Conservation (phyloP, 441 rosid species). For the Bocquillonia castaneifolia region DNA sequence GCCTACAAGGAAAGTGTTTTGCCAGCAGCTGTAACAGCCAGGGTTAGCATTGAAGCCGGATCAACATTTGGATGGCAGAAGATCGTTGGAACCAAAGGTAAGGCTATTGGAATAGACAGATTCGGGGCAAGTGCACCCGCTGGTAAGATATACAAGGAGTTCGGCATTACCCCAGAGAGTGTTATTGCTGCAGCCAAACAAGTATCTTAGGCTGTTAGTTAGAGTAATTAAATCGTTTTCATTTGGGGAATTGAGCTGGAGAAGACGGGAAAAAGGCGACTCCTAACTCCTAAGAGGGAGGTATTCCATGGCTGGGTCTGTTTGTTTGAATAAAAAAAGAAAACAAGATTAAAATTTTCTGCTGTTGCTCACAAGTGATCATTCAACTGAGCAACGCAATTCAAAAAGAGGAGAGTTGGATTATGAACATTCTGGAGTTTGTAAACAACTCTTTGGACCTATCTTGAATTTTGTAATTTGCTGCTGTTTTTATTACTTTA, state of each 20-base stretch:
- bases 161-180: slow-evolving; percentile 67
- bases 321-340: slow-evolving; percentile 31
- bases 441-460: slow-evolving; percentile 24
- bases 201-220: slow-evolving; percentile 32
- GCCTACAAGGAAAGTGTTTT: slow-evolving; percentile 81
- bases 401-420: slow-evolving; percentile 23
- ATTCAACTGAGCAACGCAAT: slow-evolving; percentile 23
- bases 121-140: slow-evolving; percentile 93
- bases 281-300: slow-evolving; percentile 2
- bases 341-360: slow-evolving; percentile 23
- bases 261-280: slow-evolving; percentile 24
- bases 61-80: slow-evolving; percentile 85
- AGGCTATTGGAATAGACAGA: slow-evolving; percentile 67
- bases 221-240: background rate
- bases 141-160: slow-evolving; percentile 70
- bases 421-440: slow-evolving; percentile 27
- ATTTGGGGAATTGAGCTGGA: slow-evolving; percentile 24
- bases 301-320: slow-evolving; percentile 20
- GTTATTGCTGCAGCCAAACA: slow-evolving; percentile 65
- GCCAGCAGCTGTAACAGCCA: slow-evolving; percentile 60
- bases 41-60: slow-evolving; percentile 87
- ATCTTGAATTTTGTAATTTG: slow-evolving; percentile 31
- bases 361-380: slow-evolving; percentile 23
- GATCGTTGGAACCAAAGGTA: slow-evolving; percentile 65
- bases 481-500: slow-evolving; percentile 13